A percentile compares a stretch with the other conserved stretches of the same genome.
Evolutionary conservation across 2,329 filamentous ascomycete species (phyloP).

Genomic region (Hypomyces rosellus): DNA sequence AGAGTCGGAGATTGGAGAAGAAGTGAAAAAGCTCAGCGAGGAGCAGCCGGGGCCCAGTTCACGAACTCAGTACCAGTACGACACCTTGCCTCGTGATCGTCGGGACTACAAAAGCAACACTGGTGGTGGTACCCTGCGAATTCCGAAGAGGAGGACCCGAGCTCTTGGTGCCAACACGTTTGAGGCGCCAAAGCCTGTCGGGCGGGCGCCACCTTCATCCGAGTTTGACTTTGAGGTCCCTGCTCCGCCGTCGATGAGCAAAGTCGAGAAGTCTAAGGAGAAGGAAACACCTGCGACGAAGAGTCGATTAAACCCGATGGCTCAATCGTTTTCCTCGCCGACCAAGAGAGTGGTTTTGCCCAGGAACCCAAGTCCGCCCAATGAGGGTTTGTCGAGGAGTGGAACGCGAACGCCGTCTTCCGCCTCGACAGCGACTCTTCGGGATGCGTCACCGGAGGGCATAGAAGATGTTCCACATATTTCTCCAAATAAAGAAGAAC

Average conservation of each 20-base stretch:
- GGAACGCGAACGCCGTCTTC: neutral
- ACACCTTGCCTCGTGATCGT: slow-evolving; percentile 10
- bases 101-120: slow-evolving; percentile 21
- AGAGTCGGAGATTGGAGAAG: neutral
- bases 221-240: slow-evolving; percentile 13
- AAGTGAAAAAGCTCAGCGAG: neutral
- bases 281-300: neutral
- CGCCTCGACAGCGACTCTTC: neutral
- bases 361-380: neutral
- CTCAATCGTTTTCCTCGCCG: slow-evolving; percentile 8
- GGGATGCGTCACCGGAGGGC: neutral
- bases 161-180: slow-evolving; percentile 4
- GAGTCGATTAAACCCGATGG: slow-evolving; percentile 10
- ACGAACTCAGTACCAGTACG: slow-evolving; percentile 2
- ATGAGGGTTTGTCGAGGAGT: neutral
- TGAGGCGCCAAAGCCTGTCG: neutral
- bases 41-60: neutral
- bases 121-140: slow-evolving; percentile 29
- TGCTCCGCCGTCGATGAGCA: neutral
- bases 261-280: neutral
- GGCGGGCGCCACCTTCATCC: slow-evolving; percentile 10
- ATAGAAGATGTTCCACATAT: neutral
- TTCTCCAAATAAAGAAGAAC: neutral
- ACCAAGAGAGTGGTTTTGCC: neutral
- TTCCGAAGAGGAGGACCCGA: slow-evolving; percentile 24